Evolutionary conservation across 176 grass and related monocot species (phyloP).

Genomic region (Triticum aestivum): DNA sequence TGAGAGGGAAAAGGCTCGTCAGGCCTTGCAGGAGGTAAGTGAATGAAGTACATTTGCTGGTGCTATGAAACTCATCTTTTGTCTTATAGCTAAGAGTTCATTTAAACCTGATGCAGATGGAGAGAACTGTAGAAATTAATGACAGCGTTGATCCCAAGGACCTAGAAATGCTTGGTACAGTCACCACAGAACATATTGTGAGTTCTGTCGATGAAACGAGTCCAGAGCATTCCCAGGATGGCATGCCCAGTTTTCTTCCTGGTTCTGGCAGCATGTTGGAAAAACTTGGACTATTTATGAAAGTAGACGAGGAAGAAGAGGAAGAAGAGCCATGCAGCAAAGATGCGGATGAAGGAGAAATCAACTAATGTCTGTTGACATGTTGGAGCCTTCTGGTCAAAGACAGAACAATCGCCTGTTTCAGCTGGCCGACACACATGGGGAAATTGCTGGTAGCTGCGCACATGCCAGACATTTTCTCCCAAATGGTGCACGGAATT

Average conservation of each 20-base stretch:
- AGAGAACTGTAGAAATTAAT: conserved; percentile 87
- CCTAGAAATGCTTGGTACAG: conserved; percentile 83
- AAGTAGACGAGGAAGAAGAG: conserved; percentile 84
- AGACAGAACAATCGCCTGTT: neutral
- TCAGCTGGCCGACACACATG: neutral
- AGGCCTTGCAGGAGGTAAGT: conserved; percentile 81
- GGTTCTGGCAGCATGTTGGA: conserved; percentile 65
- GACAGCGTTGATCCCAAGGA: conserved; percentile 67
- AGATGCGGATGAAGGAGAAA: conserved; percentile 64
- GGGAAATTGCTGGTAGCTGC: neutral
- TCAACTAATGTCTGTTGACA: conserved; percentile 44
- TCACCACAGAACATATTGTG: conserved; percentile 55
- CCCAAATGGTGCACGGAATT: neutral
- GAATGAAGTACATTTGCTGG: neutral
- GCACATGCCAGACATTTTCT: neutral
- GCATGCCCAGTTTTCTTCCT: conserved; percentile 55
- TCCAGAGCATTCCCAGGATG: conserved; percentile 66
- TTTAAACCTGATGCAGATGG: conserved; percentile 51
- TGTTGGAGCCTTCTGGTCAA: neutral
- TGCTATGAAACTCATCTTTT: neutral
- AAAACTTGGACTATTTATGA: conserved; percentile 87
- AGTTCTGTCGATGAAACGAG: conserved; percentile 78
- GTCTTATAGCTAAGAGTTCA: conserved; percentile 8
- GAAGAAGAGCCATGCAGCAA: conserved; percentile 66
- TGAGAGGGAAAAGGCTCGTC: conserved; percentile 84